These are phyloP conservation scores for Phytophthora meadii DNA, from an alignment of 352 stramenopile species.

Conservation along the genomic window DNA sequence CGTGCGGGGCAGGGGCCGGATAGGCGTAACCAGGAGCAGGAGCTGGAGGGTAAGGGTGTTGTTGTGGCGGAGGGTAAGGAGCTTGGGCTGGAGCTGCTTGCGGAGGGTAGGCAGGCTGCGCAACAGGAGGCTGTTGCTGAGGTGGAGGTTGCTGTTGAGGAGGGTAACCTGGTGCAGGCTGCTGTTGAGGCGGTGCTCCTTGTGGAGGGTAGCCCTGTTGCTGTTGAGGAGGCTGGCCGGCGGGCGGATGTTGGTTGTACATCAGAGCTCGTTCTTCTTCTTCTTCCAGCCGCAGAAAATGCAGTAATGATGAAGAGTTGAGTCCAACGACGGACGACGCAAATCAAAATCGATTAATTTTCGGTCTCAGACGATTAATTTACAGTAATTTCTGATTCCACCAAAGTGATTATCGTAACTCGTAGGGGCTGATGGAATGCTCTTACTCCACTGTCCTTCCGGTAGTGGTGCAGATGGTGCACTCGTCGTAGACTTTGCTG, in stretches of 20 bases:
- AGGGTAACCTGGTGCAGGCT: conserved; percentile 29
- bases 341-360: conserved; percentile 34
- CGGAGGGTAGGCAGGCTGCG: conserved; percentile 34
- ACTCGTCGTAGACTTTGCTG: neutral
- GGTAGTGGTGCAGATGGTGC: conserved; percentile 1
- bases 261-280: conserved; percentile 2
- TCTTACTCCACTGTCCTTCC: neutral
- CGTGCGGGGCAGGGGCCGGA: conserved; percentile 26
- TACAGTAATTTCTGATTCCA: conserved; percentile 18
- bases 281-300: neutral
- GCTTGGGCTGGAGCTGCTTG: conserved; percentile 9
- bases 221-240: conserved; percentile 18
- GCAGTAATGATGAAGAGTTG: conserved; percentile 13
- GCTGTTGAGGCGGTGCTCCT: conserved; percentile 27
- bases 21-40: conserved; percentile 10
- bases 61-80: neutral
- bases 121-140: conserved; percentile 25
- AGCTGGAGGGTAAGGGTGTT: neutral
- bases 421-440: conserved; percentile 2
- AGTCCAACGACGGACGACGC: conserved; percentile 11
- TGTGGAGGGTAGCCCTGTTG: conserved; percentile 34
- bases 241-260: conserved; percentile 28
- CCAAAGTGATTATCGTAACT: neutral
- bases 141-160: conserved; percentile 10
- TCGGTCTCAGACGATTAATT: conserved; percentile 15